phyloP scores from a whole-genome alignment of 2,329 filamentous ascomycete genomes.

The Lasiodiplodia sp. region DNA sequence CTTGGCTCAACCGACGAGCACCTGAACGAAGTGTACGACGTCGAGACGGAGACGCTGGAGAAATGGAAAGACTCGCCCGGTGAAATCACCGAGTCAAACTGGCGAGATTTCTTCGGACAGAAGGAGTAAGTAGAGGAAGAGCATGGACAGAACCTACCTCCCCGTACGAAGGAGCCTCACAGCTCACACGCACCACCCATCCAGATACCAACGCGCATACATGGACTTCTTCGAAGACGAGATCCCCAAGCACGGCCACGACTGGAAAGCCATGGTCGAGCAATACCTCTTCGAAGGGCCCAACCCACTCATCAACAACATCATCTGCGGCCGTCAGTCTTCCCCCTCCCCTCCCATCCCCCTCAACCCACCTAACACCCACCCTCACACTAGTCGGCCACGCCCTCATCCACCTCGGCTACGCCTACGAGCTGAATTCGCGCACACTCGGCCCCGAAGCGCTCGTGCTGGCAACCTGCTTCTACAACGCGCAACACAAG shows the following conservation, averaged over 20 bases:
- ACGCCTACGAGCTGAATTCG: conserved; percentile 86
- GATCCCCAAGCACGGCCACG: conserved; percentile 76
- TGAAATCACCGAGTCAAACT: conserved; percentile 83
- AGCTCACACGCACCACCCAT: not conserved
- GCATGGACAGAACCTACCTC: too few species aligned
- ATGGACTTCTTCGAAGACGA: conserved; percentile 97
- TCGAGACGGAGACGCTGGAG: conserved; percentile 73
- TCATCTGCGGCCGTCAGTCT: conserved; percentile 75
- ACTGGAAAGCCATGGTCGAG: conserved; percentile 80
- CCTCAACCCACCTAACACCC: not conserved
- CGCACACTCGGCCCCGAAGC: conserved; percentile 90
- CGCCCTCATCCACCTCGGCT: conserved; percentile 91
- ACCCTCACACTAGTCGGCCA: conserved; percentile 73
- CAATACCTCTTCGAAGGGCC: conserved; percentile 79
- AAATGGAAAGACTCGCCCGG: conserved; percentile 84
- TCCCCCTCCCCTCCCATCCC: not conserved
- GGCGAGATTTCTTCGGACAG: conserved; percentile 83
- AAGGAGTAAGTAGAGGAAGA: conserved; percentile 58
- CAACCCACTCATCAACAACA: conserved; percentile 79
- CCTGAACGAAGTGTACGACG: conserved; percentile 82
- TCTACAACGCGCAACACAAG: conserved; percentile 64
- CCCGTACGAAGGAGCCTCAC: not conserved
- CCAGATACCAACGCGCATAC: conserved; percentile 83
- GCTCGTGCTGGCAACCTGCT: conserved; percentile 71
- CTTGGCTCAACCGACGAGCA: conserved; percentile 78